These are phyloP conservation scores for Suhomyces sp. DNA, from an alignment of 805 yeast species.

Conservation along the genomic window DNA sequence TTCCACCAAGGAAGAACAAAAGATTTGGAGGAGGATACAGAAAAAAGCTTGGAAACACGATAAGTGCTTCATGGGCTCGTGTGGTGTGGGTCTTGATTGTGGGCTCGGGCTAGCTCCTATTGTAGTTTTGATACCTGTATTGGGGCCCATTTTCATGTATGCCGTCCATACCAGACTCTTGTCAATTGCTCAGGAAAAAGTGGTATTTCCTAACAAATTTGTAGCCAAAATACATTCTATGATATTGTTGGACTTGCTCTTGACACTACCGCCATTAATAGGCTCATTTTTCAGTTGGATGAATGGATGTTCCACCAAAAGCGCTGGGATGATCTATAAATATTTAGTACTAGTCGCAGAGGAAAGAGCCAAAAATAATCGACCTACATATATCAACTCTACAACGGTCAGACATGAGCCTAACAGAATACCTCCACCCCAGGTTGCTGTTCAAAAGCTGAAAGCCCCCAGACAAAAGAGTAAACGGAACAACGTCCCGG, in stretches of 20 bases:
- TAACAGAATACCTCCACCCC: not conserved
- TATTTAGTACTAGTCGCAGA: constrained; percentile 12
- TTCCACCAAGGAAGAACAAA: constrained; percentile 53
- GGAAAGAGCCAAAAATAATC: constrained; percentile 12
- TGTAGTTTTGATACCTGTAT: constrained; percentile 65
- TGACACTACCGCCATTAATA: constrained; percentile 75
- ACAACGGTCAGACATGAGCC: constrained; percentile 2
- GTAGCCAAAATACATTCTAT: constrained; percentile 74
- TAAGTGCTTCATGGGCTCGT: constrained; percentile 75
- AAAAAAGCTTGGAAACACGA: constrained; percentile 86
- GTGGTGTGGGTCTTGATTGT: constrained; percentile 59
- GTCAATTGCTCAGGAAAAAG: constrained; percentile 52
- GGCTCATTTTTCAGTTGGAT: constrained; percentile 80
- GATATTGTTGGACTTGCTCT: constrained; percentile 67
- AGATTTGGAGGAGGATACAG: constrained; percentile 71
- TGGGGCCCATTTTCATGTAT: constrained; percentile 86
- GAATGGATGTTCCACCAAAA: constrained; percentile 82
- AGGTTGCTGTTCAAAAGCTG: not conserved
- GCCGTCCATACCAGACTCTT: constrained; percentile 70
- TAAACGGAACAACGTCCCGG: not conserved
- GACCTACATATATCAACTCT: constrained; percentile 4
- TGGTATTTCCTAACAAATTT: constrained; percentile 55
- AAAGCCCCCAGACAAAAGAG: not conserved
- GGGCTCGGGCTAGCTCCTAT: constrained; percentile 80
- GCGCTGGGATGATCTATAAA: constrained; percentile 73